Percentiles rank a stretch among this genome's conserved stretches.
Evolutionary conservation across 2,329 filamentous ascomycete species (phyloP).

Genomic region (Alternaria viburni): DNA sequence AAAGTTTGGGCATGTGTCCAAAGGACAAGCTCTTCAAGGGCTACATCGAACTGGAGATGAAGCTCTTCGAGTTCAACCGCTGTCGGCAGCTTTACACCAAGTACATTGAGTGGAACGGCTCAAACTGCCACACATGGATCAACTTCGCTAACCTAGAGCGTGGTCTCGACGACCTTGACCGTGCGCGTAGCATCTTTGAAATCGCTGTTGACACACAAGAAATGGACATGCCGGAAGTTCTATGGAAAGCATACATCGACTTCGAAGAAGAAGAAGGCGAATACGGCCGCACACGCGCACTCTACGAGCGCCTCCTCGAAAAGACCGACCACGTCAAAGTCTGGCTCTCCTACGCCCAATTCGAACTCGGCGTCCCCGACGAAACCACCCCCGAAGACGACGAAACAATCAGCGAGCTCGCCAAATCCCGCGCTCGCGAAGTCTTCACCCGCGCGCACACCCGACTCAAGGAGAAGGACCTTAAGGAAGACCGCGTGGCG

Average conservation of each 20-base stretch:
- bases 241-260: conserved; percentile 99
- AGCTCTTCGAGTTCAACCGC: conserved; percentile 90
- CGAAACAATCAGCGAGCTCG: conserved; percentile 74
- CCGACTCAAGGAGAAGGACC: conserved; percentile 84
- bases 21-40: conserved; percentile 95
- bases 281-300: conserved; percentile 77
- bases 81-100: conserved; percentile 94
- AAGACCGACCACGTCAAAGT: conserved; percentile 99
- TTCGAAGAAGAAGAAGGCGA: conserved; percentile 97
- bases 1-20: conserved; percentile 90
- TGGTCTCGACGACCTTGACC: conserved; percentile 86
- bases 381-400: conserved; percentile 62
- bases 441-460: conserved; percentile 87
- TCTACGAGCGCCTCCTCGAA: conserved; percentile 89
- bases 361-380: conserved; percentile 93
- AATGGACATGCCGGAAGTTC: conserved; percentile 94
- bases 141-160: conserved; percentile 93
- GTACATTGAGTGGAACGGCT: conserved; percentile 87
- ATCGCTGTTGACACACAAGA: conserved; percentile 81
- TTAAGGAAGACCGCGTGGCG: conserved; percentile 92
- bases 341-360: conserved; percentile 98
- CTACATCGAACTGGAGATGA: conserved; percentile 91
- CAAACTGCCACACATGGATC: conserved; percentile 95
- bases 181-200: conserved; percentile 89
- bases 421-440: conserved; percentile 79